Base-by-base conservation (phyloP, 441 rosid genomes). In the Biscutella laevigata region DNA sequence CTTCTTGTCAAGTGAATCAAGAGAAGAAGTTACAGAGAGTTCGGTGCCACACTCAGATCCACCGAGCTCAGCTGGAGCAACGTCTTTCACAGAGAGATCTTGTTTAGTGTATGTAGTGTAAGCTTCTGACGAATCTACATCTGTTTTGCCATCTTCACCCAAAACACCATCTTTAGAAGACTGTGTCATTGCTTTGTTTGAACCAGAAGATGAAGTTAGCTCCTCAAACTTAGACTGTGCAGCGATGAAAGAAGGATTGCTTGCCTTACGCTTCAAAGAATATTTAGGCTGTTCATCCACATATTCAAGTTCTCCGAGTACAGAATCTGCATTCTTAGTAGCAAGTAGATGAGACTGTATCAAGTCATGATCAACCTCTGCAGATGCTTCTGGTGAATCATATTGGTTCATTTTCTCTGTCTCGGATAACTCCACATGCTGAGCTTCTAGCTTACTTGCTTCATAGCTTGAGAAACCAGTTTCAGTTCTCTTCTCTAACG, bases 41-140 rank as follows among this genome's bases (percentile, higher is more conserved):
- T 88, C 95, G 1, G 95, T 81, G 54, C 95, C 90, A 61, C 96
- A 82, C 62, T 90, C 98, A 51, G 97, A 89, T 34, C 78, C 83
- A 63, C 75, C 76, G 39, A 58, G 58, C 49, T 71, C 85, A 43
- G 50, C 71, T 71, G 62, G 69, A 15, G 59, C 13, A 46, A 58
- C 50, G 58, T 66, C 72, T 71, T 75, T 94, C 27, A 61, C 17
- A 11, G 65, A 4, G 39, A 30, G 50, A 40, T 75, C 74, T 48
- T 61, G 71, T 33, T 53, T 55, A 35, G 59, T 66, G 17, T 16
- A 22, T 17, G 35, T 43, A 52, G 61, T 21, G 26, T 73, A 69
- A 20, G 53, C 52, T 38, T 55, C 71, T 3, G 73, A 61, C 2
- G 71, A 67, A 57, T 61, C 57, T 8, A 59, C 34, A 19, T 75